Evolutionary conservation across 768 basidiomycete species (phyloP).

Genomic region (Mycena chlorophos): DNA sequence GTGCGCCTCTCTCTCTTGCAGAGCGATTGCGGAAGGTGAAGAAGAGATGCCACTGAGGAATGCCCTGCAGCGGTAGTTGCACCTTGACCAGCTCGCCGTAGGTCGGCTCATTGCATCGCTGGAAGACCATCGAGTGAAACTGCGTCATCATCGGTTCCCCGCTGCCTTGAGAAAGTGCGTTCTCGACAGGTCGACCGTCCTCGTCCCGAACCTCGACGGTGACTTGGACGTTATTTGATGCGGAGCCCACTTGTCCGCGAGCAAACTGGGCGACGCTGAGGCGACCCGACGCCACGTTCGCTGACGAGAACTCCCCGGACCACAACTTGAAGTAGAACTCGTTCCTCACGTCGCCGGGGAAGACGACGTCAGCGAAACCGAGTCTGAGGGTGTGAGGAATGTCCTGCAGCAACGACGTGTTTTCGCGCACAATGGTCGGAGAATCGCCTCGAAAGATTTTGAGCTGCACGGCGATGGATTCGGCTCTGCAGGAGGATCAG

Average conservation of each 20-base stretch:
- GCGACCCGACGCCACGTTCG: conserved; percentile 48
- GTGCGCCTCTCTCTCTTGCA: conserved; percentile 48
- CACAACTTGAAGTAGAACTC: conserved; percentile 96
- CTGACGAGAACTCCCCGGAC: conserved; percentile 81
- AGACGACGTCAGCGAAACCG: conserved; percentile 95
- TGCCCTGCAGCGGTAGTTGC: conserved; percentile 63
- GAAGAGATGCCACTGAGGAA: conserved; percentile 87
- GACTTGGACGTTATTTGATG: conserved; percentile 79
- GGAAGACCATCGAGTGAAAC: conserved; percentile 90
- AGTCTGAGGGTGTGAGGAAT: conserved; percentile 81
- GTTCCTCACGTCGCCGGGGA: conserved; percentile 89
- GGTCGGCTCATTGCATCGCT: conserved; percentile 83
- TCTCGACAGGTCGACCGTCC: conserved; percentile 67
- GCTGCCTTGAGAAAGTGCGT: conserved; percentile 77
- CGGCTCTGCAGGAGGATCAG: conserved; percentile 57
- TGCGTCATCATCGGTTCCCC: conserved; percentile 80
- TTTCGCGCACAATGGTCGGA: conserved; percentile 73
- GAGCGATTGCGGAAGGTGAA: conserved; percentile 86
- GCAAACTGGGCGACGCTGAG: conserved; percentile 65
- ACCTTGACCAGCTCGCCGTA: conserved; percentile 94
- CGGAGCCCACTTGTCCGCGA: conserved; percentile 53
- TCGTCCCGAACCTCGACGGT: conserved; percentile 82
- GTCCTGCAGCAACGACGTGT: conserved; percentile 79
- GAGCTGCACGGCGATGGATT: conserved; percentile 79
- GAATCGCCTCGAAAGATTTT: conserved; percentile 87